Evolutionary conservation across 2,329 filamentous ascomycete species (phyloP), one percentile per base, ranked within the genome.

Genomic region (Cercospora zeina): DNA sequence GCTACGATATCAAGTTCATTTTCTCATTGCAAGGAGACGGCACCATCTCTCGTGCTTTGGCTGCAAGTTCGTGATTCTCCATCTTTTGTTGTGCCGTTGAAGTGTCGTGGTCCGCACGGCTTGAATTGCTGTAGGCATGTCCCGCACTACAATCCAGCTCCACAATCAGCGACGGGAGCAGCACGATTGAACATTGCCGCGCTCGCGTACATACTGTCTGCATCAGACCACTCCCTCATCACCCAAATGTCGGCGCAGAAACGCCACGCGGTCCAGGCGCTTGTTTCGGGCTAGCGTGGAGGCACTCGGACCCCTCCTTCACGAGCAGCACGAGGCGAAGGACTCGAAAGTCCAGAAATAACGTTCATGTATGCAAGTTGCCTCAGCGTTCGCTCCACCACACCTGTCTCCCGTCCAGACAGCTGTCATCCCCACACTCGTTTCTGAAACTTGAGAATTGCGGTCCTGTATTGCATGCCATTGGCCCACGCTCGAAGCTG

Each of bases 281-380:
- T 58, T 58, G 39, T 58, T 58, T 58, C 55, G 55, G 55, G 16
- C 37, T 58, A 58, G 55, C 19, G 27, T 58, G 33, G 42, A 58
- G 55, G 55, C 31, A 45, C 24, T 27, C 30, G 30, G 42, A 34
- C 24, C 45, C 21, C 45, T 51, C 21, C 31, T 53, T 53, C 49
- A 53, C 49, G 31, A 53, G 49, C 49, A 53, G 34, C 27, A 53
- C 49, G 27, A 27, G 49, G 47, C 37, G 37, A 42, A 13, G 42
- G 21, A 47, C 11, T 21, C 42, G 49, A 51, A 34, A 34, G n/a
- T 53, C 49, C 49, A 53, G 49, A 53, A 53, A 53, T 53, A 53
- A 53, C 49, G 49, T 27, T 27, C 24, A 27, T 27, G 24, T 14
- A 53, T 53, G 49, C 49, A 34, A 53, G 19, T 10, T 53, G 49